A percentile compares a stretch with the other conserved stretches of the same genome.
phyloP scores from a whole-genome alignment of 2,329 filamentous ascomycete genomes.

The Tolypocladium ovalisporum region DNA sequence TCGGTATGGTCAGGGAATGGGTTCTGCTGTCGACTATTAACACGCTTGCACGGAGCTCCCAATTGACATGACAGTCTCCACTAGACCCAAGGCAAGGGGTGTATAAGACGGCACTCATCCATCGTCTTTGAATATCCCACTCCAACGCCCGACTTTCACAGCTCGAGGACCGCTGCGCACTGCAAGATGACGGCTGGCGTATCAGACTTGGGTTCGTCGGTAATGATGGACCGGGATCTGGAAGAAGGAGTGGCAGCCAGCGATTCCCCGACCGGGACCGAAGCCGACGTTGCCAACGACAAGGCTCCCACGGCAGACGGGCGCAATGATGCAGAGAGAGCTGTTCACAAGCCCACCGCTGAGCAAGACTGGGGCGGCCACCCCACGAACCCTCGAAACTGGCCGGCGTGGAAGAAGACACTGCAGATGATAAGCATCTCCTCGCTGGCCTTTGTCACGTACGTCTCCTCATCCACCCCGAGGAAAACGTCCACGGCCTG shows the following conservation, averaged over 20 bases:
- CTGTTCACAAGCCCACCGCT: background rate
- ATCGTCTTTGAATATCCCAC: background rate
- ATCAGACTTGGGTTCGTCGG: background rate
- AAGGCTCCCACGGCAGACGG: background rate
- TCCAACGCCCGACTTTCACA: background rate
- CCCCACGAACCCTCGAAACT: constrained; percentile 36
- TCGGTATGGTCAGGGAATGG: background rate
- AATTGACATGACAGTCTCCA: background rate
- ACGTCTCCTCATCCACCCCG: constrained; percentile 5
- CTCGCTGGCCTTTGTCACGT: constrained; percentile 30
- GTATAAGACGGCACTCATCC: background rate
- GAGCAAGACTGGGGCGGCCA: background rate
- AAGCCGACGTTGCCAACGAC: background rate
- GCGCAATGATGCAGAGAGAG: background rate
- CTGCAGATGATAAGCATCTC: constrained; percentile 25
- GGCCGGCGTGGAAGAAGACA: constrained; percentile 30
- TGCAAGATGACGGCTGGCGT: background rate
- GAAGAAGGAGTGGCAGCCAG: background rate
- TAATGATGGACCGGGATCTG: background rate
- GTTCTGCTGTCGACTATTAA: background rate
- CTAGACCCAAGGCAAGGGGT: background rate
- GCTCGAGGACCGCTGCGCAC: too few species aligned
- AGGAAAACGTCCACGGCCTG: background rate
- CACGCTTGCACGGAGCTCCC: background rate
- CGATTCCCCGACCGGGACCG: background rate